These are phyloP conservation scores for Colletotrichum sp. DNA, from an alignment of 2,329 filamentous ascomycete species.

Conservation along the genomic window DNA sequence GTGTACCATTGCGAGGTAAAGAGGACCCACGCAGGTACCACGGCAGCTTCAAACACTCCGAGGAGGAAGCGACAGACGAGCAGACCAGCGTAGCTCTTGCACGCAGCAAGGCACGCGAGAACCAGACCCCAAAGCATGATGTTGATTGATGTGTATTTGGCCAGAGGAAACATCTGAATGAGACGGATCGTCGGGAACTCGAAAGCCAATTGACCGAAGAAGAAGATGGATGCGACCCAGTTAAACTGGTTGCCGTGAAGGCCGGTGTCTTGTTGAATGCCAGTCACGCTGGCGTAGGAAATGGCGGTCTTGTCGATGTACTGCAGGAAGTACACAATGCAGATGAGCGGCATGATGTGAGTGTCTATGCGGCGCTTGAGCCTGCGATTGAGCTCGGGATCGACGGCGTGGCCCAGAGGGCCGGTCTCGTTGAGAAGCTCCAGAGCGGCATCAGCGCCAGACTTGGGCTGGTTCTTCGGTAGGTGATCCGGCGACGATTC, in stretches of 20 bases:
- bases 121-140: slow-evolving; percentile 38
- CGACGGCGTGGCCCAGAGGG: slow-evolving; percentile 1
- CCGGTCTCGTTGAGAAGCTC: slow-evolving; percentile 11
- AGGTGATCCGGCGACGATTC: neutral
- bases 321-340: slow-evolving; percentile 62
- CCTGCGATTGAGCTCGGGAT: slow-evolving; percentile 29
- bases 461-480: neutral
- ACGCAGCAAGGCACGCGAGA: slow-evolving; percentile 67
- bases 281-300: slow-evolving; percentile 62
- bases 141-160: slow-evolving; percentile 40
- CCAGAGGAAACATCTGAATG: slow-evolving; percentile 41
- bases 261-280: slow-evolving; percentile 52
- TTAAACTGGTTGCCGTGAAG: slow-evolving; percentile 47
- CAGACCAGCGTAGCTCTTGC: slow-evolving; percentile 63
- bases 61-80: slow-evolving; percentile 72
- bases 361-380: slow-evolving; percentile 62
- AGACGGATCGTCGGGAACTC: slow-evolving; percentile 42
- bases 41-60: slow-evolving; percentile 71
- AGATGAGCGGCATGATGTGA: slow-evolving; percentile 60
- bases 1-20: slow-evolving; percentile 78
- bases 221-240: slow-evolving; percentile 42
- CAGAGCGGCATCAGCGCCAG: slow-evolving; percentile 4
- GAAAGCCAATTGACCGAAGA: slow-evolving; percentile 39
- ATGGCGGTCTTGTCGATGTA: slow-evolving; percentile 67
- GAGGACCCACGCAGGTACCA: slow-evolving; percentile 72